Evolutionary conservation across 768 basidiomycete species (phyloP).

Genomic region (Hericium rajendrae): DNA sequence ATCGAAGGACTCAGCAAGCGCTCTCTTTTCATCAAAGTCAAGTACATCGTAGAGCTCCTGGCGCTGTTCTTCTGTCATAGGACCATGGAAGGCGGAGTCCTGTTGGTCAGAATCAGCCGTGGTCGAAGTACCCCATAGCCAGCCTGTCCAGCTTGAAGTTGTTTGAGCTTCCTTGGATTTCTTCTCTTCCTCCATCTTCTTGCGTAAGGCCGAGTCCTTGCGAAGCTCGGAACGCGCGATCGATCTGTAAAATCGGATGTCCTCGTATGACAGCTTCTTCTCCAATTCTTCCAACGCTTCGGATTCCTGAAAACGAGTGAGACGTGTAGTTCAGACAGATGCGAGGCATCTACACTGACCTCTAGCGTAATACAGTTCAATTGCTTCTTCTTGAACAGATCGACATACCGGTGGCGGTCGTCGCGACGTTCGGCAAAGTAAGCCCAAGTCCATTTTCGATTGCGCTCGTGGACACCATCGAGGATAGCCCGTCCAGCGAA

Average conservation of each 20-base stretch:
- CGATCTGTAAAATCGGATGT: conserved; percentile 94
- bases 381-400: conserved; percentile 71
- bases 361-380: conserved; percentile 40
- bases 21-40: conserved; percentile 84
- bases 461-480: conserved; percentile 73
- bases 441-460: conserved; percentile 83
- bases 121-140: conserved; percentile 73
- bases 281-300: conserved; percentile 58
- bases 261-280: conserved; percentile 80
- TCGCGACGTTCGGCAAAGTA: conserved; percentile 85
- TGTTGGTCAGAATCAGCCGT: conserved; percentile 28
- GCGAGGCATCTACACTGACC: conserved; percentile 32
- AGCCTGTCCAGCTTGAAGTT: conserved; percentile 50
- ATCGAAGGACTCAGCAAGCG: conserved; percentile 59
- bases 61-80: conserved; percentile 85
- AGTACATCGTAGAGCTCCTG: conserved; percentile 83
- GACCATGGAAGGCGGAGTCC: conserved; percentile 48
- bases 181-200: conserved; percentile 61
- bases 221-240: conserved; percentile 82
- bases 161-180: conserved; percentile 40
- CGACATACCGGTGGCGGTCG: conserved; percentile 77
- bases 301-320: conserved; percentile 32
- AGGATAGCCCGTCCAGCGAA: conserved; percentile 79
- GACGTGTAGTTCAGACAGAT: background rate
- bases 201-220: conserved; percentile 68